These are phyloP conservation scores for Trichomonas gallinae DNA, from an alignment of 208 protist genomes.

Conservation along the genomic window DNA sequence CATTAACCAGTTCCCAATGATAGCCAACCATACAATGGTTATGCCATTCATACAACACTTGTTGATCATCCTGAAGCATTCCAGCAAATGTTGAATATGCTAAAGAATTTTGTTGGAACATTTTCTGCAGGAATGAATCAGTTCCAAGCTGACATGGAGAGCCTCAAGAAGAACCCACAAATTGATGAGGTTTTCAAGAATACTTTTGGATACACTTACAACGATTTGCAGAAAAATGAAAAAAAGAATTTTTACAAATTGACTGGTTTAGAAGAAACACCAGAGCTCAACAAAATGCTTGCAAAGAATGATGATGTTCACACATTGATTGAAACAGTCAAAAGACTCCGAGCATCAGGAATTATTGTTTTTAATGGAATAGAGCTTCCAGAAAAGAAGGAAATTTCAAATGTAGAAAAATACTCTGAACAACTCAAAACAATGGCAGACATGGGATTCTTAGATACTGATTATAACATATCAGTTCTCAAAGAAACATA, in stretches of 20 bases:
- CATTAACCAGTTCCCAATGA: neutral
- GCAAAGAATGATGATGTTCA: neutral
- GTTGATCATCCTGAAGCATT: neutral
- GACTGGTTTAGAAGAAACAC: neutral
- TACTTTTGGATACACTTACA: neutral
- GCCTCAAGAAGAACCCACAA: neutral
- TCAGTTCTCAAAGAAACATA: neutral
- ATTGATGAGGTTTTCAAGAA: neutral
- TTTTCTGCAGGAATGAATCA: neutral
- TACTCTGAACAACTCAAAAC: neutral
- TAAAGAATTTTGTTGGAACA: neutral
- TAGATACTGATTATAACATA: neutral
- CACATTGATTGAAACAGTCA: neutral
- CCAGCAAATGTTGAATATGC: neutral
- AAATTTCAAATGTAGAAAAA: neutral
- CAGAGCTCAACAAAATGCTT: neutral
- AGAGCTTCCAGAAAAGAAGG: neutral
- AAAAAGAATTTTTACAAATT: neutral
- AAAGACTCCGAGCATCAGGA: neutral
- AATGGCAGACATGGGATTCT: neutral
- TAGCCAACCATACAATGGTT: neutral
- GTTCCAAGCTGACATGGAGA: neutral
- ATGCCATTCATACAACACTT: neutral
- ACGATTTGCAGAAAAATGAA: neutral
- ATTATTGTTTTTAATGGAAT: neutral